Evolutionary conservation across 1,284 basidiomycete species (phyloP), one percentile per base, ranked within the genome.

Genomic region (Ceratobasidium sp.): DNA sequence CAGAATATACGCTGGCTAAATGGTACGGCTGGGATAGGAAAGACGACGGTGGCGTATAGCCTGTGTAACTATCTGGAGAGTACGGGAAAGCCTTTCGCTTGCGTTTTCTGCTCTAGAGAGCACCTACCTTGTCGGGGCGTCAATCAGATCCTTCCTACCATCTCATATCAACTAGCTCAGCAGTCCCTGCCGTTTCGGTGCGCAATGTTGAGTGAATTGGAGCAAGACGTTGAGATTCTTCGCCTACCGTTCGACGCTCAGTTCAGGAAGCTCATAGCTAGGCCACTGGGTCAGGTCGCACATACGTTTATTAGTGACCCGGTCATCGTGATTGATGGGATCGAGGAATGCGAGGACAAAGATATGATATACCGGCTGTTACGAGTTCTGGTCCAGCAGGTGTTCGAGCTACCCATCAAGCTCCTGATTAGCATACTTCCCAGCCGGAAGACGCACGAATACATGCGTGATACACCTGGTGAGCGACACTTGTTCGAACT

Each of bases 281-380:
- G 2, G 20, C 52, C 54, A 0, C 33, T 61, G 20, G 1, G 9
- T 1, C 20, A 71, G 2, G 56, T 44, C 20, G 26, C 13, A 1
- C 26, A 50, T 4, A 23, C 52, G 4, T 12, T 71, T 15, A 20
- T 13, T 3, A 17, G 1, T 1, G 42, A 57, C 46, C 56, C 54
- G 0, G 69, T 59, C 2, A 7, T 71, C 13, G 69, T 71, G 0
- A 59, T 71, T 13, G 69, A 71, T 28, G 69, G 33, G 7, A 52
- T 61, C 17, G 69, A 71, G 13, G 56, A 71, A 61, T 71, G 69
- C 54, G 69, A 71, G 0, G 42, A 40, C 40, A 23, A 42, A 1
- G 38, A 52, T 2, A 48, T 15, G 20, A n/a, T 28, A 5, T 2
- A 12, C 20, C 38, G 12, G 3, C 38, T 59, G 23, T 38, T 70